Evolutionary conservation across 2,329 filamentous ascomycete genomes (phyloP).

Genomic region (Colletotrichum viniferum): DNA sequence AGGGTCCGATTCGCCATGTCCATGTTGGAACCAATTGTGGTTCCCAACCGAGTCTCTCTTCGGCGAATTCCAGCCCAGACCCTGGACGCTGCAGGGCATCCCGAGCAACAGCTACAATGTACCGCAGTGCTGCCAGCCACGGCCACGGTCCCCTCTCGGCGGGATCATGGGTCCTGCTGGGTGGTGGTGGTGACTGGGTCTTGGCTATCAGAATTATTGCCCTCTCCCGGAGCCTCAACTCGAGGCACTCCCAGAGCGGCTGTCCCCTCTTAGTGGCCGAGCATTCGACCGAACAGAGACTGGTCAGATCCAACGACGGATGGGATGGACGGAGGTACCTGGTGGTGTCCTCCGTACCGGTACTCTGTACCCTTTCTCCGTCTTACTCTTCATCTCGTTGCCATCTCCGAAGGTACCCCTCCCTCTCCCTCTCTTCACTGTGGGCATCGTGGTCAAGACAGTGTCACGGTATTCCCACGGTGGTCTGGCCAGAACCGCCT

Average conservation of each 20-base stretch:
- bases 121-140: neutral
- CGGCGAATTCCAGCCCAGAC: conserved; percentile 1
- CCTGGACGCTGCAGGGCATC: conserved; percentile 2
- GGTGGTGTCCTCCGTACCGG: neutral
- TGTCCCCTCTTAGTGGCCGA: conserved; percentile 19
- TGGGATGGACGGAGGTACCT: neutral
- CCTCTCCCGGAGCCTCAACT: neutral
- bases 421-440: neutral
- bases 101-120: neutral
- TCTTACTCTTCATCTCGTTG: neutral
- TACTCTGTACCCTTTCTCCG: neutral
- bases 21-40: neutral
- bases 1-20: conserved; percentile 8
- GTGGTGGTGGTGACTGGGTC: neutral
- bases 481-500: conserved; percentile 2
- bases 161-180: neutral
- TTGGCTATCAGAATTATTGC: neutral
- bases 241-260: neutral
- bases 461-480: neutral
- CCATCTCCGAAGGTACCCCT: neutral
- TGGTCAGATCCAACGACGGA: neutral
- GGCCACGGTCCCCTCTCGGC: neutral
- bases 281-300: conserved; percentile 13
- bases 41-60: neutral
- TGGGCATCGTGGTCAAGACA: neutral